These are phyloP conservation scores for Phytopythium ostracodes DNA, from an alignment of 352 stramenopile genomes.

Conservation along the genomic window DNA sequence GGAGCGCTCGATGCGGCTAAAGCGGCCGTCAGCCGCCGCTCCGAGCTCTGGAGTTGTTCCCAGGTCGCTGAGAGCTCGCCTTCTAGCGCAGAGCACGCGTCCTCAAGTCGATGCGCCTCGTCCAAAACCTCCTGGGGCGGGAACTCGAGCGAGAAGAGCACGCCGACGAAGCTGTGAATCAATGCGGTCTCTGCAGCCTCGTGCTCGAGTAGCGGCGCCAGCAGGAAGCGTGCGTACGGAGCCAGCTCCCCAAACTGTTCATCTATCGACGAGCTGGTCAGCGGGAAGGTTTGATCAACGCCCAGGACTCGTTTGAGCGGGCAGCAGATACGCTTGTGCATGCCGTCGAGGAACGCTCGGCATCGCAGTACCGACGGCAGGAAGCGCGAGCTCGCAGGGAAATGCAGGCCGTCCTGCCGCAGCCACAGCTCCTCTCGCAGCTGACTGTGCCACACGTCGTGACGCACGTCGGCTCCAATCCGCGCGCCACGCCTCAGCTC, in stretches of 20 bases:
- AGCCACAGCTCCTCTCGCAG: slow-evolving; percentile 60
- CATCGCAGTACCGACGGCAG: slow-evolving; percentile 35
- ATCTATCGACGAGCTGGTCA: neutral
- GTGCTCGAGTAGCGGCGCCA: slow-evolving; percentile 43
- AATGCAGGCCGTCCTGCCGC: slow-evolving; percentile 46
- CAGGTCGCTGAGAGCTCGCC: slow-evolving; percentile 20
- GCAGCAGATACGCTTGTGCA: slow-evolving; percentile 32
- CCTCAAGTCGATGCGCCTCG: slow-evolving; percentile 34
- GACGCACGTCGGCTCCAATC: slow-evolving; percentile 28
- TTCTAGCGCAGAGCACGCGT: slow-evolving; percentile 32
- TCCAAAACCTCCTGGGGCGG: slow-evolving; percentile 23
- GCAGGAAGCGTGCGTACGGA: slow-evolving; percentile 41
- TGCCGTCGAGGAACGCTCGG: slow-evolving; percentile 55
- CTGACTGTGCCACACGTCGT: slow-evolving; percentile 49
- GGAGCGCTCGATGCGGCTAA: neutral
- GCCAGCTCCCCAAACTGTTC: slow-evolving; percentile 35
- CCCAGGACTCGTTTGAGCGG: slow-evolving; percentile 4
- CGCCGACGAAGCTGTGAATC: slow-evolving; percentile 52
- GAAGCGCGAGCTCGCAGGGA: slow-evolving; percentile 40
- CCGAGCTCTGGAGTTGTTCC: slow-evolving; percentile 1
- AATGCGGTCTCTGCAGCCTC: slow-evolving; percentile 37
- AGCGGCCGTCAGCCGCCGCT: neutral
- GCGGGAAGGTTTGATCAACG: neutral
- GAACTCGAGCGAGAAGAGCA: slow-evolving; percentile 54
- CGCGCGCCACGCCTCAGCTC: slow-evolving; percentile 37